Base-by-base conservation (phyloP, 2,329 filamentous ascomycete species). In the Penicillium sclerotigenum region DNA sequence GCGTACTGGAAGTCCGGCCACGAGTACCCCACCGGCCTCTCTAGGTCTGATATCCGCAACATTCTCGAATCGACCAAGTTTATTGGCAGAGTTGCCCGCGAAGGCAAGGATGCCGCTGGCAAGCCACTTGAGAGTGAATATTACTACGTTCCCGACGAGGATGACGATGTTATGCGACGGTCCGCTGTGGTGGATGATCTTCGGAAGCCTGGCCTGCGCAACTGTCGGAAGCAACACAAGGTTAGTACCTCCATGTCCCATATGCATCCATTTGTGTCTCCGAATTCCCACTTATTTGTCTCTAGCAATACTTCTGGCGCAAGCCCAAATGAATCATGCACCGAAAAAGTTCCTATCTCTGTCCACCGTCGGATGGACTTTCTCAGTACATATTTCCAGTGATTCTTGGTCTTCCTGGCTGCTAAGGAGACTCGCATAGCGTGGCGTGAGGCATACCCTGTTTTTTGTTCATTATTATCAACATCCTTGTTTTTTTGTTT, bases 151-250 rank as follows among this genome's bases (percentile, higher is more conserved):
- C 89, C 92, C 0, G 93, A 97, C 73, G 82, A 86, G 68, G 94
- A 99, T 70, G 79, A 82, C 2, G 91, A 97, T 69, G 83, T 87
- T 60, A 84, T 88, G 69, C 84, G 93, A 57, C 85, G 89, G 49
- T 83, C 90, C 52, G 89, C 91, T 22, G 91, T 97, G 14, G 90
- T 92, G 1, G 87, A 92, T 63, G 90, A 90, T 51, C 79, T 97
- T 71, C 83, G 91, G 54, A 96, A 96, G 76, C 93, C 92, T 41
- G 94, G 91, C 66, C 78, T 99, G 68, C 83, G 94, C 63, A 88
- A 87, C 69, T 97, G 94, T 70, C 84, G 94, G 68, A 97, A 97
- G 78, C 90, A 94, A 71, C 94, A 99, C 76, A 97, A 97, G 90
- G 93, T 97, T 83, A 70, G 79, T 59, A 36, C 73, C 59, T 29